Evolutionary conservation across 345 rosid genomes (phyloP).

Genomic region (Salix brachista): DNA sequence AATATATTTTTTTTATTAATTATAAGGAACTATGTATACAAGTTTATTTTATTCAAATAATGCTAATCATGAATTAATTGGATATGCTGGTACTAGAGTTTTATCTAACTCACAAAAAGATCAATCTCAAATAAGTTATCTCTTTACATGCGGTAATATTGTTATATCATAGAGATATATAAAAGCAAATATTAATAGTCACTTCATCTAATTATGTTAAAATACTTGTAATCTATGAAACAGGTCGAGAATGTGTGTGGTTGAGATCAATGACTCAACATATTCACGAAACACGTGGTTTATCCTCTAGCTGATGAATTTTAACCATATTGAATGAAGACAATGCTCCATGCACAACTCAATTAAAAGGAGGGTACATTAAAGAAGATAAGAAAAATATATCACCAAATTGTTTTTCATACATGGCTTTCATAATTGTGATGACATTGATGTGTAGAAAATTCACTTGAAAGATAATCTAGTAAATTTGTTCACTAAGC

Average conservation of each 20-base stretch:
- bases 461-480: neutral
- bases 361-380: neutral
- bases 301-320: neutral
- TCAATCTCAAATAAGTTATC: conserved; percentile 1
- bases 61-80: neutral
- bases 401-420: too few relatives aligned
- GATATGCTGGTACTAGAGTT: neutral
- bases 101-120: neutral
- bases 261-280: neutral
- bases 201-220: neutral
- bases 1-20: neutral
- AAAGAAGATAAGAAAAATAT: neutral
- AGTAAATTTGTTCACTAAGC: too few relatives aligned
- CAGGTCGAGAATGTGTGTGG: neutral
- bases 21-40: neutral
- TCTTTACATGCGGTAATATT: neutral
- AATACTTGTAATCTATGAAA: neutral
- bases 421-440: too few relatives aligned
- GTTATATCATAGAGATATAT: neutral
- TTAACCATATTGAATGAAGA: neutral
- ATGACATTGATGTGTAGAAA: too few relatives aligned
- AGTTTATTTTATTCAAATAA: neutral
- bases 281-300: neutral
- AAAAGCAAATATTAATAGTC: neutral
- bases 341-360: neutral